Conservation (phyloP, 108 stramenopile genomes). For the Fistulifera pelliculosa region DNA sequence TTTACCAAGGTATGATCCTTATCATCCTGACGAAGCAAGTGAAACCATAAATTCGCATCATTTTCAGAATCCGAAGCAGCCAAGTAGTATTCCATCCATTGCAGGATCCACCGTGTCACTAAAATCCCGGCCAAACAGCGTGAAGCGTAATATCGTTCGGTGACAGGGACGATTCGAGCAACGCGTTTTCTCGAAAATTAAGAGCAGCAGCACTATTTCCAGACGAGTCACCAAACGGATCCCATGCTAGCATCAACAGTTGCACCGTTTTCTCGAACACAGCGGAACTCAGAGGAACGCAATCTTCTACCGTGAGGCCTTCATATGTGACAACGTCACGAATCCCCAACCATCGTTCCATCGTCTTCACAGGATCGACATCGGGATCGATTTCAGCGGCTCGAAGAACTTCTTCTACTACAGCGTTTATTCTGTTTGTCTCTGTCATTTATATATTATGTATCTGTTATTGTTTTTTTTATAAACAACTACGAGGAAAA, state of each 20-base stretch:
- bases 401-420: too few relatives aligned
- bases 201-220: not conserved
- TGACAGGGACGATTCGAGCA: not conserved
- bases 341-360: constrained; percentile 5
- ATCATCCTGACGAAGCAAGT: not conserved
- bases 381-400: too few relatives aligned
- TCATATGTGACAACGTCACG: not conserved
- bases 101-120: not conserved
- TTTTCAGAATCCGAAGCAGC: not conserved
- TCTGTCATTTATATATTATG: too few relatives aligned
- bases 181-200: not conserved
- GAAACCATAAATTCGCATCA: not conserved
- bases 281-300: not conserved
- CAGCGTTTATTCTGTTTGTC: too few relatives aligned
- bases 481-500: too few relatives aligned
- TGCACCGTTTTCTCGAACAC: not conserved
- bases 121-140: not conserved
- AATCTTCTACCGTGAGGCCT: constrained; percentile 4
- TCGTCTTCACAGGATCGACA: not conserved
- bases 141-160: not conserved
- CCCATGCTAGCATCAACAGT: not conserved
- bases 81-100: constrained; percentile 12
- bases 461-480: too few relatives aligned
- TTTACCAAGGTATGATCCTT: constrained; percentile 14
- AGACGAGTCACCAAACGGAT: not conserved